Conservation (phyloP, 2,329 filamentous ascomycete species). For the Botrytis medusae region DNA sequence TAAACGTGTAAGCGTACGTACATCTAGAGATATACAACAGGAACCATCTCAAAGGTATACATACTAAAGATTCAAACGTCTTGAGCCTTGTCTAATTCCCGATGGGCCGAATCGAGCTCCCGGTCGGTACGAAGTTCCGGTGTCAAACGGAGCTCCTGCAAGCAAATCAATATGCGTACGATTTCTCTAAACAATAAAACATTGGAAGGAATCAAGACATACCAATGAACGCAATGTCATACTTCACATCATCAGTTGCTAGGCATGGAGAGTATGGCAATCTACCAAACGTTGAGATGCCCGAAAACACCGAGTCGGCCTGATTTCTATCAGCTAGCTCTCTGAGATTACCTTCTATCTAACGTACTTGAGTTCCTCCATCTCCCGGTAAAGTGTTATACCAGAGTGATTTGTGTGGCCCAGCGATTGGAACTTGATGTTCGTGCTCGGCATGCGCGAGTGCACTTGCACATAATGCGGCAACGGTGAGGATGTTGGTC, state of each 20-base stretch:
- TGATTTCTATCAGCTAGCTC: conserved; percentile 40
- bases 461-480: conserved; percentile 55
- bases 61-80: conserved; percentile 83
- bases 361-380: conserved; percentile 72
- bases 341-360: conserved; percentile 19
- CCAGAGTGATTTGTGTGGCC: conserved; percentile 75
- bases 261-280: conserved; percentile 77
- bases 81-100: conserved; percentile 82
- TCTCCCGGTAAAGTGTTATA: conserved; percentile 82
- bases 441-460: conserved; percentile 92
- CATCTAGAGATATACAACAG: conserved; percentile 29
- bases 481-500: conserved; percentile 31
- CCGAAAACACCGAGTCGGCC: conserved; percentile 86
- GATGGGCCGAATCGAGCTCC: conserved; percentile 82
- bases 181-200: conserved; percentile 19
- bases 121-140: conserved; percentile 80
- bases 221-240: conserved; percentile 86
- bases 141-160: conserved; percentile 77
- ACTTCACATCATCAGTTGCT: conserved; percentile 65
- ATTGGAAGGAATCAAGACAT: conserved; percentile 32
- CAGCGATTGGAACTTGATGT: conserved; percentile 46
- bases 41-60: conserved; percentile 40
- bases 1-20: conserved; percentile 43
- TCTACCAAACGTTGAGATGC: conserved; percentile 82
- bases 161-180: not conserved